Evolutionary conservation across 1,284 basidiomycete species (phyloP), one percentile per base, ranked within the genome.

Genomic region (Apiotrichum sp.): DNA sequence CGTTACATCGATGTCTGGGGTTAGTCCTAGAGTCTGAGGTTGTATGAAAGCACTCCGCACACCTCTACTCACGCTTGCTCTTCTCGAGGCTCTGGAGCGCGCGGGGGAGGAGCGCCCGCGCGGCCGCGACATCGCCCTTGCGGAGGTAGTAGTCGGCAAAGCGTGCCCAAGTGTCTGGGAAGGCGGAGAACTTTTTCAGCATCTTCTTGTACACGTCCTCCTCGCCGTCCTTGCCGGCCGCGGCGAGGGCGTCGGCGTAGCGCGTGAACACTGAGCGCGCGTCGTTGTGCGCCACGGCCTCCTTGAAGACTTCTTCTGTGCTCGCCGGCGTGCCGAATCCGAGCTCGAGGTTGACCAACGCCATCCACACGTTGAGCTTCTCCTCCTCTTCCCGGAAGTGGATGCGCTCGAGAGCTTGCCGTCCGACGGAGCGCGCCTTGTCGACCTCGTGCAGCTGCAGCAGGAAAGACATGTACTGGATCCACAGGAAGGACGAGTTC

Each of bases 381-480:
- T 99, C 97, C 62, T 86, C 86, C 77, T 98, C 96, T 76, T 99
- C 96, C 53, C 96, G 84, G 80, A 93, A 98, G 70, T 83, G 87
- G 78, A 99, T 98, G 13, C 86, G 86, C 67, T 86, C 81, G 59
- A 96, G 79, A 4, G 93, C 96, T 34, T 91, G 85, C 52, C 84
- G 82, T 14, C 86, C 95, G 48, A 93, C 86, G 69, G 87, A 84
- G 39, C 93, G 84, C 13, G 95, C 96, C 76, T 93, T 93, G 66
- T 93, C 92, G 45, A 98, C 81, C 75, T 99, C 95, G 44, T 93
- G 92, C 13, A 98, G 83, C 65, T 93, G 91, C 4, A 98, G 80
- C 64, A 95, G 90, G 83, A 98, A 96, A 5, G 93, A 95, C 91
- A 99, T 98, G 76, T 95, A 98, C 74, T 97, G 95, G 60, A 98